These are phyloP conservation scores for Tolypocladium pustulatum DNA, from an alignment of 2,329 filamentous ascomycete species.

Conservation along the genomic window DNA sequence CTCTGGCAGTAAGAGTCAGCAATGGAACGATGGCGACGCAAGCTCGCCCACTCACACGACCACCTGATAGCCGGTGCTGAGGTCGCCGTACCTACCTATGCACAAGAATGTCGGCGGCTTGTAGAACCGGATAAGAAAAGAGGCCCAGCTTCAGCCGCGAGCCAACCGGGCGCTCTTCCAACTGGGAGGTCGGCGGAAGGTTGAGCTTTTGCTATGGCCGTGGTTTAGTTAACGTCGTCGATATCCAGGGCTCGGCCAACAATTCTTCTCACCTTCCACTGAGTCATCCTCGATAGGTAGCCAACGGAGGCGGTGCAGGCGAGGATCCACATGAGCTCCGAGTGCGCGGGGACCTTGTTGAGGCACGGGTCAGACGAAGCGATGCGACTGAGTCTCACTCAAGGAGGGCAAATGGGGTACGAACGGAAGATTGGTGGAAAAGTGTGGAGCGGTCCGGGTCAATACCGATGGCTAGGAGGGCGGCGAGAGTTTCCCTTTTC, in stretches of 20 bases:
- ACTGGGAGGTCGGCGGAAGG: conserved; percentile 45
- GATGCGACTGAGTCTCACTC: background rate
- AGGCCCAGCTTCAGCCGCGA: conserved; percentile 69
- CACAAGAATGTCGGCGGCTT: conserved; percentile 87
- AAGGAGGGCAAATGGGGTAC: conserved; percentile 13
- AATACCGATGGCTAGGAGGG: conserved; percentile 73
- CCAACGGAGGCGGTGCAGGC: conserved; percentile 87
- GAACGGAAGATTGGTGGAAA: conserved; percentile 72
- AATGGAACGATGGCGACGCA: background rate
- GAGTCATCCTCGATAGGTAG: conserved; percentile 95
- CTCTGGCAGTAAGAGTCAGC: conserved; percentile 30
- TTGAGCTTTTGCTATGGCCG: conserved; percentile 60
- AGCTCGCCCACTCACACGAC: background rate
- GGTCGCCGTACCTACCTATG: conserved; percentile 45
- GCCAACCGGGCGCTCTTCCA: conserved; percentile 48
- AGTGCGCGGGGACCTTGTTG: conserved; percentile 59
- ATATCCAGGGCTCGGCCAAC: background rate
- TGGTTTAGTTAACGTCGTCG: background rate
- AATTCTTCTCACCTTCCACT: conserved; percentile 68
- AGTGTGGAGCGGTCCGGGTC: conserved; percentile 66
- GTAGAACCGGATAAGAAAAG: conserved; percentile 91
- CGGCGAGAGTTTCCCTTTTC: conserved; percentile 67
- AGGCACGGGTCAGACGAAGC: background rate
- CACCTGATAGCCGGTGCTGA: background rate
- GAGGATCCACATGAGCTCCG: conserved; percentile 94